Conservation (phyloP, 441 rosid genomes). For the Populus hybrid region DNA sequence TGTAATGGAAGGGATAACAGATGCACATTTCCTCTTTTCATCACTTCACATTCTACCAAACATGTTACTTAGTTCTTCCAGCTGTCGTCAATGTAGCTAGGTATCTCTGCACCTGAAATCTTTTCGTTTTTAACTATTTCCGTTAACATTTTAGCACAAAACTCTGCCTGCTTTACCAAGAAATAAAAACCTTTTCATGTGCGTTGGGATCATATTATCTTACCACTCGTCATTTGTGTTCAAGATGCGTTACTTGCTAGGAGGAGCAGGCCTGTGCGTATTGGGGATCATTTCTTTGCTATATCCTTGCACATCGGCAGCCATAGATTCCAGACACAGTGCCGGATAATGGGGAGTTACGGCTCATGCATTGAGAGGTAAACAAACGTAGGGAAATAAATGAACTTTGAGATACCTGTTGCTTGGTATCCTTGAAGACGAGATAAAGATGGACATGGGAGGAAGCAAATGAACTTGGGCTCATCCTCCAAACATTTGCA, state of each 20-base stretch:
- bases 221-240: neutral
- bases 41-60: neutral
- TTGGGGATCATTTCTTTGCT: neutral
- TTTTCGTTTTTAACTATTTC: neutral
- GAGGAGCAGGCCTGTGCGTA: neutral
- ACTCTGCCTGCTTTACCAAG: neutral
- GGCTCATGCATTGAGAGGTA: too few relatives aligned
- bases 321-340: neutral
- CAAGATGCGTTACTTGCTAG: neutral
- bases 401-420: neutral
- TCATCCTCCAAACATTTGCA: neutral
- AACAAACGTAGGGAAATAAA: neutral
- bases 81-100: conserved; percentile 1
- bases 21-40: neutral
- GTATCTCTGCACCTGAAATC: neutral
- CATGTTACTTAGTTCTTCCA: neutral
- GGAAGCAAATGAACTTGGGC: neutral
- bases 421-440: neutral
- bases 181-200: neutral
- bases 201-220: neutral
- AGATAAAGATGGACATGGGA: neutral
- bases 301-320: neutral
- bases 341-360: neutral
- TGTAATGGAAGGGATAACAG: neutral
- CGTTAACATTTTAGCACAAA: neutral